Evolutionary conservation across 2,329 filamentous ascomycete genomes (phyloP).

Genomic region (Scytalidium lignicola): DNA sequence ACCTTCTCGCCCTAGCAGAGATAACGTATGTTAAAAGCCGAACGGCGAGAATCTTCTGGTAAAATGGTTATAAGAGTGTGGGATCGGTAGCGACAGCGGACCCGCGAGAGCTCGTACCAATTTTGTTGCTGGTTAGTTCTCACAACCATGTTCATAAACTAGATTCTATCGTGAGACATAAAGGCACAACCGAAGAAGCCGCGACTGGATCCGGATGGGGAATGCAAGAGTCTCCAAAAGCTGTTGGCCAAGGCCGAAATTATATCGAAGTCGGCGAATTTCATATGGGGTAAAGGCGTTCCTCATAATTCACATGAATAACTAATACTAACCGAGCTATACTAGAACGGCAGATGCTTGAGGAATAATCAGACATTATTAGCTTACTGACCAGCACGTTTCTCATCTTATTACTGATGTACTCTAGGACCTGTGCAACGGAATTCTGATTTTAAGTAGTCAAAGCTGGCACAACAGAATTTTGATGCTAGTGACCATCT

Average conservation of each 20-base stretch:
- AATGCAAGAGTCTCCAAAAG: constrained; percentile 58
- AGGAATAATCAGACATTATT: too few species aligned
- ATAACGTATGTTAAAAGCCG: constrained; percentile 73
- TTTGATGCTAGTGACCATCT: too few species aligned
- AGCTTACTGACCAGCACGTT: too few species aligned
- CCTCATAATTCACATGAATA: neutral
- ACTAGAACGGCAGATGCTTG: constrained; percentile 16
- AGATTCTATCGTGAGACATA: constrained; percentile 6
- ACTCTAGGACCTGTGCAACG: too few species aligned
- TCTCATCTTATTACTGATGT: too few species aligned
- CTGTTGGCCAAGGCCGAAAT: constrained; percentile 60
- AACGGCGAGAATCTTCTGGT: constrained; percentile 69
- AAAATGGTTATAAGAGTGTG: constrained; percentile 68
- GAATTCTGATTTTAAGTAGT: too few species aligned
- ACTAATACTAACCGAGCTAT: neutral
- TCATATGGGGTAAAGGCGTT: constrained; percentile 50
- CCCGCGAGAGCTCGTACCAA: constrained; percentile 60
- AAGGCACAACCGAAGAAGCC: constrained; percentile 64
- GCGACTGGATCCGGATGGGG: constrained; percentile 49
- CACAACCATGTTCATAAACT: constrained; percentile 1
- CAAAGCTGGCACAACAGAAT: too few species aligned
- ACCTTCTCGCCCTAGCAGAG: constrained; percentile 65
- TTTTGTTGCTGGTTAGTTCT: constrained; percentile 60
- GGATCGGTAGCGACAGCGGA: constrained; percentile 65
- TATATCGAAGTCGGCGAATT: constrained; percentile 64